Base-by-base conservation (phyloP, 139 green algal species). In the Tetraselmis chui region DNA sequence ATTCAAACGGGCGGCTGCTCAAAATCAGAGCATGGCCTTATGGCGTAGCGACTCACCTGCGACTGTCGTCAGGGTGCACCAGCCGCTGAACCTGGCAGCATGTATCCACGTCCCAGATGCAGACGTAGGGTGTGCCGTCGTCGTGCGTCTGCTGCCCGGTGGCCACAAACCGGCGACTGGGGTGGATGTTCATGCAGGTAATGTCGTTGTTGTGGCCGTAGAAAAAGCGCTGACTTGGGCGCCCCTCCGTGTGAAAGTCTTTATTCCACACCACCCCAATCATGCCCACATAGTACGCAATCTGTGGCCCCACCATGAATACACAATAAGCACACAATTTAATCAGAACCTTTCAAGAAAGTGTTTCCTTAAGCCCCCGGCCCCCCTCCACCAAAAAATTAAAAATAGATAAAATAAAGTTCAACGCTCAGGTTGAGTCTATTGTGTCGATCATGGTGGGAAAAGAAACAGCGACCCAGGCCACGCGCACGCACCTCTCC, bases 191-290 rank as follows among this genome's bases (percentile, higher is more conserved):
- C n/a, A 89, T 24, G 80, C 84, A 89, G 79, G 81, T 80, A 79
- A 93, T 89, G 84, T 92, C 87, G 79, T 93, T 91, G 82, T 91
- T 84, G 80, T 93, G 89, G 28, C 89, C 89, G 81, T 89, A 91
- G 82, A 93, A 94, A 84, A 90, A 94, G 23, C 84, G 83, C 80
- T 93, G 89, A 28, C 79, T 87, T 29, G 81, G 85, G 75, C 81
- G 45, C 28, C 80, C 84, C 2, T 59, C 75, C 74, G 86, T 79
- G 76, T 80, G 75, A 2, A 59, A 24, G 67, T 78, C 1, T 86
- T 92, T 92, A 78, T 87, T 83, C 32, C 88, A 90, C 77, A 94
- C 91, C 0, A 94, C 80, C 24, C 88, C 91, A 59, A 92, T 78
- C 11, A 75, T 84, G 59, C 88, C 90, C 25, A 84, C 85, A 76